Evolutionary conservation across 1,139 yeast genomes (phyloP).

Genomic region (Pichia sp.): DNA sequence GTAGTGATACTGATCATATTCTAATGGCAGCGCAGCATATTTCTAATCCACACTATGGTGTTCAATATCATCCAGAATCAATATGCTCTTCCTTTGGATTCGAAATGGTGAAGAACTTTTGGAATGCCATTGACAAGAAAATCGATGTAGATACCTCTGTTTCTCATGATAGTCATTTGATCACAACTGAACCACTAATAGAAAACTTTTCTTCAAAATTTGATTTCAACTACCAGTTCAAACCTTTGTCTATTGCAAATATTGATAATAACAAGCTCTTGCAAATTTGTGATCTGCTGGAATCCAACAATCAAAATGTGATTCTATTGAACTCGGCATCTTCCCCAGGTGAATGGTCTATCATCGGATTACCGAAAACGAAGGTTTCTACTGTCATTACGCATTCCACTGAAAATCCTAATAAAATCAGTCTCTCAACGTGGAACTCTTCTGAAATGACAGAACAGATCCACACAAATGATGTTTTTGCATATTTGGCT

Average conservation of each 20-base stretch:
- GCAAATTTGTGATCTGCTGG: slow-evolving; percentile 42
- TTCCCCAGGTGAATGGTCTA: slow-evolving; percentile 79
- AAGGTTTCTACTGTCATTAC: slow-evolving; percentile 51
- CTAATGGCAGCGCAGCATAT: slow-evolving; percentile 76
- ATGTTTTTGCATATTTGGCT: slow-evolving; percentile 47
- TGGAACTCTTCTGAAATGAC: slow-evolving; percentile 17
- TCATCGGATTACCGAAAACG: slow-evolving; percentile 63
- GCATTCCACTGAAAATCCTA: slow-evolving; percentile 44
- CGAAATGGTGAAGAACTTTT: slow-evolving; percentile 53
- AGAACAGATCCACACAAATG: slow-evolving; percentile 4
- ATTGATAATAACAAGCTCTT: slow-evolving; percentile 18
- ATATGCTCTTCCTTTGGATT: slow-evolving; percentile 71
- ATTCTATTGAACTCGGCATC: slow-evolving; percentile 68
- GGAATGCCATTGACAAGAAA: slow-evolving; percentile 38
- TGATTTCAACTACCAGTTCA: slow-evolving; percentile 13
- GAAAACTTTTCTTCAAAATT: slow-evolving; percentile 3
- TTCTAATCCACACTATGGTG: slow-evolving; percentile 72
- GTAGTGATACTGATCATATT: slow-evolving; percentile 24
- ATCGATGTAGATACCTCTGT: not conserved
- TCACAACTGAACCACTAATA: slow-evolving; percentile 16
- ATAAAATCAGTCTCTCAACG: slow-evolving; percentile 19
- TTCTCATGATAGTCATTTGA: slow-evolving; percentile 7
- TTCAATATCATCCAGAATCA: slow-evolving; percentile 96
- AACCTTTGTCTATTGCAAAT: not conserved
- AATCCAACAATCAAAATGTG: slow-evolving; percentile 33